A percentile compares a stretch with the other conserved stretches of the same genome.
Evolutionary conservation across 2,329 filamentous ascomycete species (phyloP).

Genomic region (Cercospora nicotianae): DNA sequence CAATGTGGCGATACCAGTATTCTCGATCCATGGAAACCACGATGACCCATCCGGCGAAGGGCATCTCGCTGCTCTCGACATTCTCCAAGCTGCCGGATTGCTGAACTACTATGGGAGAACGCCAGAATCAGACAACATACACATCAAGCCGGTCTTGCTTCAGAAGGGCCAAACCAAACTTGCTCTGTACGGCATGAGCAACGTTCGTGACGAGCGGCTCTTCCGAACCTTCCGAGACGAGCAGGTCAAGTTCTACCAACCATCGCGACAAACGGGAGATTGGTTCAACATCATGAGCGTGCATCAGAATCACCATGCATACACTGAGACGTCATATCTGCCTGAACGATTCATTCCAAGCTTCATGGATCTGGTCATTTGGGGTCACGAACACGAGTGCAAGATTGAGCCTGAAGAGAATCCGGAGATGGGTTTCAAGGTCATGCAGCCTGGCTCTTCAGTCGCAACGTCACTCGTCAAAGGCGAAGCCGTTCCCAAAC

Average conservation of each 20-base stretch:
- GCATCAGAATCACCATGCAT: slow-evolving; percentile 92
- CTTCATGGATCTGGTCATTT: slow-evolving; percentile 87
- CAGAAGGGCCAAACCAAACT: slow-evolving; percentile 94
- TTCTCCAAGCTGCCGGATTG: slow-evolving; percentile 86
- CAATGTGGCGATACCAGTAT: slow-evolving; percentile 94
- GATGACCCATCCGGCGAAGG: slow-evolving; percentile 97
- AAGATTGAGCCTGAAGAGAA: slow-evolving; percentile 81
- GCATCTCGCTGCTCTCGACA: slow-evolving; percentile 83
- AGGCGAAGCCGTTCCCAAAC: slow-evolving; percentile 86
- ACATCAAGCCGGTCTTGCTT: slow-evolving; percentile 84
- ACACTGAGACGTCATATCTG: slow-evolving; percentile 89
- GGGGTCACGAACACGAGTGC: slow-evolving; percentile 98
- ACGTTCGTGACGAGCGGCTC: slow-evolving; percentile 91
- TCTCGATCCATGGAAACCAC: slow-evolving; percentile 97
- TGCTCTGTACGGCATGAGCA: slow-evolving; percentile 90
- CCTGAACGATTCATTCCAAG: slow-evolving; percentile 90
- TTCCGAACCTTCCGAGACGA: slow-evolving; percentile 91
- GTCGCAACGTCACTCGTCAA: slow-evolving; percentile 89
- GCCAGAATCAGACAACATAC: slow-evolving; percentile 88
- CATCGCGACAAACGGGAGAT: slow-evolving; percentile 73
- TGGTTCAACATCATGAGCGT: slow-evolving; percentile 97
- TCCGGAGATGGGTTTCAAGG: slow-evolving; percentile 84
- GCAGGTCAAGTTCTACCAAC: slow-evolving; percentile 90
- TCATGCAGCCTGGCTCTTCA: slow-evolving; percentile 96
- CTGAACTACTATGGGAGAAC: slow-evolving; percentile 95